A percentile compares a stretch with the other conserved stretches of the same genome.
Conservation (phyloP, 768 basidiomycete genomes). For the Daedaleopsis nitida region DNA sequence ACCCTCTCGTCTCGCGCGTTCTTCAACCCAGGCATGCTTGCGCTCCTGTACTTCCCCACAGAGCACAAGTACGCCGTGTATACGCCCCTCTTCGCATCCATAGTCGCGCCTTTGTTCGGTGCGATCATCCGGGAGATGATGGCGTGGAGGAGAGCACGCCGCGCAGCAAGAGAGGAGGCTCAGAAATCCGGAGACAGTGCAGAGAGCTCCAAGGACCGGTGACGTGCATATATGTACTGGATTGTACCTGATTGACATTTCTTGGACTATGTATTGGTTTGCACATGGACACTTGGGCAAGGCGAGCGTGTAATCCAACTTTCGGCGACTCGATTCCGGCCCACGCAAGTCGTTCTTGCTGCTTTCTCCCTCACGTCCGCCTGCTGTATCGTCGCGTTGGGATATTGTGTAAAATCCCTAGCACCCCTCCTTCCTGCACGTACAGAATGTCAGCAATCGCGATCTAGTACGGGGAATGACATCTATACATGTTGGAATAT, state of each 20-base stretch:
- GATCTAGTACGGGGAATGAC: too few species aligned
- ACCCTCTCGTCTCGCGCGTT: constrained; percentile 82
- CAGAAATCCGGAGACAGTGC: not conserved
- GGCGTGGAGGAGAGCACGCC: constrained; percentile 49
- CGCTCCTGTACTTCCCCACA: constrained; percentile 93
- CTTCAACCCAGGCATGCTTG: constrained; percentile 96
- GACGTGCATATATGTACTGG: not conserved
- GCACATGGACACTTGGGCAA: too few species aligned
- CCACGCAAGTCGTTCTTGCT: too few species aligned
- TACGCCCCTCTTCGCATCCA: constrained; percentile 90
- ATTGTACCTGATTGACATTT: not conserved
- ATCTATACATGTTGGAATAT: not conserved
- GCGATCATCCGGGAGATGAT: constrained; percentile 72
- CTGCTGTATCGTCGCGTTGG: not conserved
- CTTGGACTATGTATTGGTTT: too few species aligned
- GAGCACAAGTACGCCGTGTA: constrained; percentile 99
- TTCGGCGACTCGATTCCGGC: too few species aligned
- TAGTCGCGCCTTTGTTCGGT: constrained; percentile 80
- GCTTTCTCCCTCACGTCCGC: too few species aligned
- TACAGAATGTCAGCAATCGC: too few species aligned
- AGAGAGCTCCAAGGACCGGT: not conserved
- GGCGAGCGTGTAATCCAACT: too few species aligned
- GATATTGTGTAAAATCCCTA: not conserved
- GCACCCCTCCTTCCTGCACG: not conserved
- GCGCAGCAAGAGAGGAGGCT: constrained; percentile 3